phyloP scores from a whole-genome alignment of 1,284 basidiomycete genomes.

The Porogramme epimiltina region DNA sequence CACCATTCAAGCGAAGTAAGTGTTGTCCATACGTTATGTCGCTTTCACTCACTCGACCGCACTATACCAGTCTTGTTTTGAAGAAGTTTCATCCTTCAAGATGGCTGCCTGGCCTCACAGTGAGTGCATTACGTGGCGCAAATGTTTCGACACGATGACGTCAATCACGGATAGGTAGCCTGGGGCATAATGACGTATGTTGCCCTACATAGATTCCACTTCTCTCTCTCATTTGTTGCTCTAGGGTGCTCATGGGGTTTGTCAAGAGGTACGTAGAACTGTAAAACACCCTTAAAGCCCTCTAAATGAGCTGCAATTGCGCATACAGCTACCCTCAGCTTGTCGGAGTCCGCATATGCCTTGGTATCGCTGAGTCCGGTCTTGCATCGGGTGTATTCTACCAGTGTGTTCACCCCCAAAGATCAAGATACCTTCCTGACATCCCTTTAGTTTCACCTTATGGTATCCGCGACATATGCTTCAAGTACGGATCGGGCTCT shows the following conservation, averaged over 20 bases:
- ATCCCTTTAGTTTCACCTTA: constrained; percentile 25
- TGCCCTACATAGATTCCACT: constrained; percentile 43
- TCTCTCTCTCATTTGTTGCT: too few species aligned
- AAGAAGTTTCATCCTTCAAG: constrained; percentile 35
- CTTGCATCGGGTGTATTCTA: constrained; percentile 70
- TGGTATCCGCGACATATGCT: constrained; percentile 38
- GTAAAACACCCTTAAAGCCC: neutral
- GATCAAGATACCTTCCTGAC: too few species aligned
- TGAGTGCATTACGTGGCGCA: constrained; percentile 12
- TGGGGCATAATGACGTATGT: constrained; percentile 25
- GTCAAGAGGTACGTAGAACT: constrained; percentile 51
- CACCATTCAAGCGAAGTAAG: constrained; percentile 43
- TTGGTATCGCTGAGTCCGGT: constrained; percentile 71
- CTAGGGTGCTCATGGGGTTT: constrained; percentile 61
- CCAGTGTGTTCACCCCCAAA: constrained; percentile 37
- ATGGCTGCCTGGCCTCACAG: constrained; percentile 34
- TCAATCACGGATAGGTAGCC: constrained; percentile 11
- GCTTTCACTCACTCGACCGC: neutral
- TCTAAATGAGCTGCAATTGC: too few species aligned
- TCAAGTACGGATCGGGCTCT: constrained; percentile 33
- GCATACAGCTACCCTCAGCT: constrained; percentile 68
- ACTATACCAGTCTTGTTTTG: constrained; percentile 25
- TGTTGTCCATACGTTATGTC: neutral
- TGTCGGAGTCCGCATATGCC: constrained; percentile 55
- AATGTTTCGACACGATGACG: too few species aligned